Evolutionary conservation across 352 stramenopile species (phyloP).

Genomic region (Phytophthora multivora): DNA sequence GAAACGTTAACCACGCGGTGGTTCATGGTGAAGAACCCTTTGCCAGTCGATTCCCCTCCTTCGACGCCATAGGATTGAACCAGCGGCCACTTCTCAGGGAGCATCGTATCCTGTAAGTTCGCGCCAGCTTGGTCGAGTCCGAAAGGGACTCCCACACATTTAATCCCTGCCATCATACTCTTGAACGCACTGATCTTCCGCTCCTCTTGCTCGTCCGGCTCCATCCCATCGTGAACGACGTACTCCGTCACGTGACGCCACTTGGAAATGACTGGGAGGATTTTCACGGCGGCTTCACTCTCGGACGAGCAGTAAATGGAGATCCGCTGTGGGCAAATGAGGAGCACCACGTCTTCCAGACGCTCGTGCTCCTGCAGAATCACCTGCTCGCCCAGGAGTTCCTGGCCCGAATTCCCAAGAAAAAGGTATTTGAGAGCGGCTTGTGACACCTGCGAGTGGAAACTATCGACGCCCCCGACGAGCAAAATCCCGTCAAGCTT

Average conservation of each 20-base stretch:
- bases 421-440: slow-evolving; percentile 82
- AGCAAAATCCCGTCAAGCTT: slow-evolving; percentile 63
- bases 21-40: slow-evolving; percentile 84
- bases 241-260: slow-evolving; percentile 74
- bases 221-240: slow-evolving; percentile 67
- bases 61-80: slow-evolving; percentile 75
- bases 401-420: slow-evolving; percentile 66
- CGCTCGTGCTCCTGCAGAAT: slow-evolving; percentile 68
- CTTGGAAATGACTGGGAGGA: slow-evolving; percentile 70
- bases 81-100: slow-evolving; percentile 77
- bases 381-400: slow-evolving; percentile 76
- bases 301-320: slow-evolving; percentile 74
- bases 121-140: slow-evolving; percentile 33
- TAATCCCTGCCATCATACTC: slow-evolving; percentile 53
- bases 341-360: slow-evolving; percentile 72
- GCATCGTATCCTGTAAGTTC: slow-evolving; percentile 57
- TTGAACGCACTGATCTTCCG: slow-evolving; percentile 75
- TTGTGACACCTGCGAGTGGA: slow-evolving; percentile 63
- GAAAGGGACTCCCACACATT: slow-evolving; percentile 64
- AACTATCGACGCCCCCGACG: slow-evolving; percentile 74
- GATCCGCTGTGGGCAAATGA: slow-evolving; percentile 46
- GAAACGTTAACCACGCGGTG: slow-evolving; percentile 68
- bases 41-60: slow-evolving; percentile 27
- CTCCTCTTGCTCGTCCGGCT: slow-evolving; percentile 67
- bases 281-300: slow-evolving; percentile 59